A percentile compares a stretch with the other conserved stretches of the same genome.
These are phyloP conservation scores for Salisapilia sapeloensis DNA, from an alignment of 352 stramenopile species.

Conservation along the genomic window DNA sequence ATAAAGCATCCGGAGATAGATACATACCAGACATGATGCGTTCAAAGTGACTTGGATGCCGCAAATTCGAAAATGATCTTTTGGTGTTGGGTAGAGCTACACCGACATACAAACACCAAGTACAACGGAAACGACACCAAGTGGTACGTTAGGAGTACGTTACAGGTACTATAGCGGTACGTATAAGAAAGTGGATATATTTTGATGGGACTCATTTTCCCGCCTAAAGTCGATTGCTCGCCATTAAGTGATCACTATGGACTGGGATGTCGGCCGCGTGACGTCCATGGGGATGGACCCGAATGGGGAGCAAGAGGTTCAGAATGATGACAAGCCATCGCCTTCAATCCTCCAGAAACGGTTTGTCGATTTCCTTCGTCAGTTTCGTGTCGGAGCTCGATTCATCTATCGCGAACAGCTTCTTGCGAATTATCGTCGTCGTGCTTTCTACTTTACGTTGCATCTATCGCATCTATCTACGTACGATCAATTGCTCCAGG, in stretches of 20 bases:
- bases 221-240: no score
- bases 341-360: constrained; percentile 44
- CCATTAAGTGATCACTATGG: no score
- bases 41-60: constrained; percentile 8
- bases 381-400: constrained; percentile 68
- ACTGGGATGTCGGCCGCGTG: constrained; percentile 68
- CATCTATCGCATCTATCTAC: constrained; percentile 70
- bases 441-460: constrained; percentile 59
- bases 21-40: constrained; percentile 5
- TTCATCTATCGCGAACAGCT: constrained; percentile 86
- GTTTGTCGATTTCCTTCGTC: constrained; percentile 72
- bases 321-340: constrained; percentile 29
- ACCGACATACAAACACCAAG: not conserved
- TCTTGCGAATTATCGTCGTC: constrained; percentile 65
- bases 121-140: no score
- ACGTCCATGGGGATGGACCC: constrained; percentile 69
- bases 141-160: no score
- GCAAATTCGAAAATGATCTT: constrained; percentile 3
- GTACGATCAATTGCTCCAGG: constrained; percentile 76
- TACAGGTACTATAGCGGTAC: no score
- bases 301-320: constrained; percentile 19
- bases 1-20: not conserved
- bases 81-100: not conserved
- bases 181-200: no score
- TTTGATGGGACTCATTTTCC: no score